Evolutionary conservation across 1,139 yeast genomes (phyloP).

Genomic region (Lodderomyces pseudojiufengensis): DNA sequence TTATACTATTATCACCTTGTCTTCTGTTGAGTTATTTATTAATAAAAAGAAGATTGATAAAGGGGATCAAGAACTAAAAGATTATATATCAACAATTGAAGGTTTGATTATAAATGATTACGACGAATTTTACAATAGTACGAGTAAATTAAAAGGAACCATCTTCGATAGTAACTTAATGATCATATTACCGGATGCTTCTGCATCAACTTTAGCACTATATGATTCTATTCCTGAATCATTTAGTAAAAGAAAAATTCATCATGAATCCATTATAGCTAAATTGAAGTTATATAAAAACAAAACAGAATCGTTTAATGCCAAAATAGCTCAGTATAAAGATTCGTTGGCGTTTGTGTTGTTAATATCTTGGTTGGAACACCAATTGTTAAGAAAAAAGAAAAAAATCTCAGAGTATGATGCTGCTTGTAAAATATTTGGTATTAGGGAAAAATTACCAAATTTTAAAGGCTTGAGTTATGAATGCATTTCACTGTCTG

Average conservation of each 20-base stretch:
- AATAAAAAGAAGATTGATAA: constrained; percentile 30
- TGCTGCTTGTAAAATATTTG: constrained; percentile 41
- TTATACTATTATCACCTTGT: constrained; percentile 35
- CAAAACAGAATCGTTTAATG: constrained; percentile 34
- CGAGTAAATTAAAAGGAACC: constrained; percentile 21
- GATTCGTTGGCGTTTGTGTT: constrained; percentile 42
- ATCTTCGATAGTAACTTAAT: constrained; percentile 14
- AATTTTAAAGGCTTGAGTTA: constrained; percentile 52
- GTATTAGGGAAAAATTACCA: constrained; percentile 39
- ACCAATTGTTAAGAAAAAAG: constrained; percentile 27
- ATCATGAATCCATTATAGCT: constrained; percentile 33
- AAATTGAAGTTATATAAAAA: constrained; percentile 38
- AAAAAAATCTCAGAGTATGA: constrained; percentile 34
- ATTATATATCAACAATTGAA: constrained; percentile 27
- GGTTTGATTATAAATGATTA: constrained; percentile 31
- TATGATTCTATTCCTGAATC: constrained; percentile 28
- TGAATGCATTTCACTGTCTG: constrained; percentile 52
- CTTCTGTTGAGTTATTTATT: constrained; percentile 34
- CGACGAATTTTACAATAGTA: constrained; percentile 29
- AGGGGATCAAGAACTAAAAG: constrained; percentile 16
- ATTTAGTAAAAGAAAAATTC: constrained; percentile 22
- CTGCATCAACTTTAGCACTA: constrained; percentile 33
- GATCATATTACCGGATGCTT: constrained; percentile 32
- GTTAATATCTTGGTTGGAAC: constrained; percentile 42
- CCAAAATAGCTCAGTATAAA: constrained; percentile 40